Evolutionary conservation across 2,329 filamentous ascomycete genomes (phyloP).

Genomic region (Fusarium multiceps): DNA sequence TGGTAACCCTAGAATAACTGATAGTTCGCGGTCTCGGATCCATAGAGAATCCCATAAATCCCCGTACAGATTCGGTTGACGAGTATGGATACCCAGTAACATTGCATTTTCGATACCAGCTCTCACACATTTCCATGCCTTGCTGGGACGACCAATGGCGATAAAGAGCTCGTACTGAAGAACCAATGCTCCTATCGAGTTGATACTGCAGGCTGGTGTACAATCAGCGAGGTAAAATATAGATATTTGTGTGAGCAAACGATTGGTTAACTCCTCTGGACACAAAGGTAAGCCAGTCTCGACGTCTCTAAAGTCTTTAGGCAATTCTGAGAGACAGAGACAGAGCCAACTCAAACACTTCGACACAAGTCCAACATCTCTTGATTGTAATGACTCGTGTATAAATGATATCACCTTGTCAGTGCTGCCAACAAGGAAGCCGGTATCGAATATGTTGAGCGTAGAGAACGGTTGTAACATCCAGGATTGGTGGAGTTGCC

Average conservation of each 20-base stretch:
- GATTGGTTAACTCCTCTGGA: constrained; percentile 26
- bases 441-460: background rate
- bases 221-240: background rate
- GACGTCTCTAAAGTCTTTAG: constrained; percentile 47
- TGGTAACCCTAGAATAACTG: constrained; percentile 25
- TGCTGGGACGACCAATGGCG: constrained; percentile 65
- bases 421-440: background rate
- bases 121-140: constrained; percentile 64
- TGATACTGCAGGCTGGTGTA: constrained; percentile 50
- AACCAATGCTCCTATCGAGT: constrained; percentile 64
- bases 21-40: constrained; percentile 56
- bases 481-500: constrained; percentile 38
- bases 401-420: background rate
- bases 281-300: constrained; percentile 49
- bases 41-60: constrained; percentile 55
- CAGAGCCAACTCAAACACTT: constrained; percentile 58
- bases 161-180: constrained; percentile 64
- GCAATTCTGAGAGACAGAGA: constrained; percentile 56
- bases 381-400: background rate
- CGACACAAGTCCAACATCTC: constrained; percentile 11
- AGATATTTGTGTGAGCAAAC: constrained; percentile 5
- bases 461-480: constrained; percentile 18
- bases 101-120: constrained; percentile 63
- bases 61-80: constrained; percentile 46
- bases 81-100: constrained; percentile 60